Base-by-base conservation (phyloP, 768 basidiomycete species). In the Auricularia auricula-judae region DNA sequence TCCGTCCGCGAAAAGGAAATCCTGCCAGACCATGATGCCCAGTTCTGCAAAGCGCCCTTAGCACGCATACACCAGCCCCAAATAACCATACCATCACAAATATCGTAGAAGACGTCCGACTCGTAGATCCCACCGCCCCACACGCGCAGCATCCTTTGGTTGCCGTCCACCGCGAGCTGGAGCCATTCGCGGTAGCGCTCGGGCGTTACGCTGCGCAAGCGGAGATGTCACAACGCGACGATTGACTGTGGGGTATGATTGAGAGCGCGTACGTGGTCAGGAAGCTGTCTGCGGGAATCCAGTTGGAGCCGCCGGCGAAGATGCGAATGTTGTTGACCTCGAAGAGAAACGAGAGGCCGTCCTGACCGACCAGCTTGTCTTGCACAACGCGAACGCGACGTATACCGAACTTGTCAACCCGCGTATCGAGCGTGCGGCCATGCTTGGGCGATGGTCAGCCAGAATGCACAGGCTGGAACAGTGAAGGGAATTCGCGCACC, bases 101-200 rank as follows among this genome's bases (percentile, higher is more conserved):
- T 86, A 66, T 89, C 83, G 72, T 96, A 97, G 75, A 98, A 95
- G 36, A 75, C 75, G 66, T 91, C 88, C 4, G 81, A 72, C 72
- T 92, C 90, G 74, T 96, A 97, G 60, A 94, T 82, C 0, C 95
- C 95, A 11, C 95, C 95, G 63, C 91, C 95, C 95, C 95, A 98
- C 5, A 97, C 85, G 58, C 95, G 85, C 39, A 96, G 76, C 91
- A 93, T 96, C 71, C 93, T 96, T 74, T 96, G 95, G 70, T 96
- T 95, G 4, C 95, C 96, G 61, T 91, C 81, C 4, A 91, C 84
- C 56, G 96, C 76, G 2, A 98, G 81, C 67, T 91, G 82, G 7
- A 98, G 79, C 96, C 93, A 97, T 7, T 78, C 77, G 56, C 85
- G 80, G 70, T 96, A 97, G 63, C 86, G 74, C 56, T 81, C 80